Percentiles rank a stretch among this genome's conserved stretches.
phyloP scores from a whole-genome alignment of 2,329 filamentous ascomycete species.

The Blumeria hordei region DNA sequence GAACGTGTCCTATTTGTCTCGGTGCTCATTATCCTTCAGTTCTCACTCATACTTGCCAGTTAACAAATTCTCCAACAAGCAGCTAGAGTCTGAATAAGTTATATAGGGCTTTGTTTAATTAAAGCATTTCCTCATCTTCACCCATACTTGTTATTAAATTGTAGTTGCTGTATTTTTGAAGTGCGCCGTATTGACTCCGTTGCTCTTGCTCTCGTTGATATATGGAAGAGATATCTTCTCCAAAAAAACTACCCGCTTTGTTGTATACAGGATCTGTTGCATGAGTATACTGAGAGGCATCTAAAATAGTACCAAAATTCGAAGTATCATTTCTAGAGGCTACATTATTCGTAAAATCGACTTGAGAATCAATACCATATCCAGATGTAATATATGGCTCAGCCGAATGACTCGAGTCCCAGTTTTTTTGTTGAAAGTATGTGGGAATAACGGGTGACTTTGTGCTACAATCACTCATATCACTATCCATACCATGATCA shows the following conservation, averaged over 20 bases:
- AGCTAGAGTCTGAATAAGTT: no score
- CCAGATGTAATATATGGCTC: conserved; percentile 61
- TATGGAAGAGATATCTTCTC: conserved; percentile 9
- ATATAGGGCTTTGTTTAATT: no score
- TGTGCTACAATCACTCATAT: conserved; percentile 15
- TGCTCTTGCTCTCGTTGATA: conserved; percentile 11
- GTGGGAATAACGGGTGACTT: conserved; percentile 20
- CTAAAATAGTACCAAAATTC: conserved; percentile 20
- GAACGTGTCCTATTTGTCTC: no score
- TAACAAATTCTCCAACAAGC: no score
- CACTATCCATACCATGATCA: conserved; percentile 22
- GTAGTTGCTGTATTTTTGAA: no score
- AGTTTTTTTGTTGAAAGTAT: conserved; percentile 27
- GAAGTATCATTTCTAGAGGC: conserved; percentile 20
- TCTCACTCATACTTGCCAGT: no score
- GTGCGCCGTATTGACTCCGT: conserved; percentile 15
- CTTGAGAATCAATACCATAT: conserved; percentile 27
- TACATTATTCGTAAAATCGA: conserved; percentile 23
- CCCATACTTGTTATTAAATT: no score
- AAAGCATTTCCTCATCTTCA: no score
- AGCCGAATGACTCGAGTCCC: conserved; percentile 16
- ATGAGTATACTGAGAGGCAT: conserved; percentile 22
- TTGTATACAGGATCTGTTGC: conserved; percentile 47
- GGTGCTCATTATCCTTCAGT: no score
- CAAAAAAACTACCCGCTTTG: conserved; percentile 9